Percentiles rank a stretch among this genome's conserved stretches.
phyloP scores from a whole-genome alignment of 805 yeast genomes.

The Candida quercuum region DNA sequence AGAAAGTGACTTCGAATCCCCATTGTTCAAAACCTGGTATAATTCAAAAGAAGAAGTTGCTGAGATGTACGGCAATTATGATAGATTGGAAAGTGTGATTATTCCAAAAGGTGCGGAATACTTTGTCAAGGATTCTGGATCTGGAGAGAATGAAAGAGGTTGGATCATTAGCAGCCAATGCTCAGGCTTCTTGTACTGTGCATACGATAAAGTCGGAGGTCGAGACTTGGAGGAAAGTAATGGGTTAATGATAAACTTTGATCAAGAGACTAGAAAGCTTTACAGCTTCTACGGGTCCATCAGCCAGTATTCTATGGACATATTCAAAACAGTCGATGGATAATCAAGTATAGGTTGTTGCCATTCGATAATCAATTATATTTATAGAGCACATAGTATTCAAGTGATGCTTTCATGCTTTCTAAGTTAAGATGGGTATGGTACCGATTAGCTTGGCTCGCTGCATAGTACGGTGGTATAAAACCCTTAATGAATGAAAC shows the following conservation, averaged over 20 bases:
- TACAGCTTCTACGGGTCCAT: slow-evolving; percentile 30
- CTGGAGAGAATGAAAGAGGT: background rate
- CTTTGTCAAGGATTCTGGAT: background rate
- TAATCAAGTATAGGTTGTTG: too few relatives aligned
- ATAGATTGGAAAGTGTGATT: background rate
- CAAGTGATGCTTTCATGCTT: too few relatives aligned
- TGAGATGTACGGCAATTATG: background rate
- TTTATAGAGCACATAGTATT: too few relatives aligned
- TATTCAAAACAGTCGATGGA: too few relatives aligned
- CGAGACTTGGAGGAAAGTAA: slow-evolving; percentile 10
- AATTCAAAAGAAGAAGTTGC: background rate
- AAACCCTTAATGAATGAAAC: too few relatives aligned
- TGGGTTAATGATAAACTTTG: slow-evolving; percentile 19
- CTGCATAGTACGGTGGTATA: too few relatives aligned
- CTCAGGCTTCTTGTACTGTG: background rate
- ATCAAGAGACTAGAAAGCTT: slow-evolving; percentile 11
- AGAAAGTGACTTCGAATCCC: slow-evolving; percentile 27
- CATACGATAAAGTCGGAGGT: background rate
- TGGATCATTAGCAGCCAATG: background rate
- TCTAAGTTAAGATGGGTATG: too few relatives aligned
- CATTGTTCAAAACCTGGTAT: slow-evolving; percentile 10
- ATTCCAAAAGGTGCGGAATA: background rate
- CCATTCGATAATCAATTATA: too few relatives aligned
- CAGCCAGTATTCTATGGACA: slow-evolving; percentile 6
- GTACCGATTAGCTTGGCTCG: too few relatives aligned